A percentile compares a stretch with the other conserved stretches of the same genome.
phyloP scores from a whole-genome alignment of 2,329 filamentous ascomycete genomes.

The Aspergillus calidoustus region DNA sequence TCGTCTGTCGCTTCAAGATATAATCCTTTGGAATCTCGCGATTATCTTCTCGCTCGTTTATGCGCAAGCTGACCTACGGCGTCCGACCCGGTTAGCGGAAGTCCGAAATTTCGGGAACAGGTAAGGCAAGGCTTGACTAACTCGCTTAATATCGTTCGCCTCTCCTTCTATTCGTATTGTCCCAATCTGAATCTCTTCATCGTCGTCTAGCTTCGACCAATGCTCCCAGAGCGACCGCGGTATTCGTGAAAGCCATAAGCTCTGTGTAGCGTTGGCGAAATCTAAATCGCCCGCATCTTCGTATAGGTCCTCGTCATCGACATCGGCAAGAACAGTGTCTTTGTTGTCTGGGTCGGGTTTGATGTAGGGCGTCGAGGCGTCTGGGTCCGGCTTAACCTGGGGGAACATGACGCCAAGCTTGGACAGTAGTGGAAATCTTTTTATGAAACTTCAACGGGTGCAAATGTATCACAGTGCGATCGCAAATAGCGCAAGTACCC shows the following conservation, averaged over 20 bases:
- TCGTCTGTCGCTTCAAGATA: constrained; percentile 71
- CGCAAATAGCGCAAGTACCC: background rate
- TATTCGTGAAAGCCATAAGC: constrained; percentile 74
- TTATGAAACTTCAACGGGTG: background rate
- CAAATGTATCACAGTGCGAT: constrained; percentile 12
- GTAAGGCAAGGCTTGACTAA: constrained; percentile 26
- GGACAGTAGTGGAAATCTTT: background rate
- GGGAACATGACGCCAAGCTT: constrained; percentile 33
- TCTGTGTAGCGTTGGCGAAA: constrained; percentile 55
- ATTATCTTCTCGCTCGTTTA: constrained; percentile 71
- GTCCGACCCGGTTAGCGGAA: constrained; percentile 28
- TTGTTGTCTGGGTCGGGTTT: constrained; percentile 48
- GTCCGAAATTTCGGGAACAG: background rate
- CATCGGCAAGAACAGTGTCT: constrained; percentile 37
- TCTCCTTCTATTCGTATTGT: constrained; percentile 67
- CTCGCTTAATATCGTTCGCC: constrained; percentile 57
- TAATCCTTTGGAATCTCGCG: constrained; percentile 85
- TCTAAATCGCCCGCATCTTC: constrained; percentile 69
- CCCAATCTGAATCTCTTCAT: constrained; percentile 80
- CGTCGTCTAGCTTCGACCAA: constrained; percentile 76
- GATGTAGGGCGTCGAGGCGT: constrained; percentile 41
- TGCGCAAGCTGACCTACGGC: constrained; percentile 68
- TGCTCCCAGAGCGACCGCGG: constrained; percentile 81
- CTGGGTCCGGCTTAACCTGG: constrained; percentile 48
- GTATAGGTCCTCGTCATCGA: constrained; percentile 70